Base-by-base conservation (phyloP, 2,329 filamentous ascomycete species). In the Botrytis deweyae region DNA sequence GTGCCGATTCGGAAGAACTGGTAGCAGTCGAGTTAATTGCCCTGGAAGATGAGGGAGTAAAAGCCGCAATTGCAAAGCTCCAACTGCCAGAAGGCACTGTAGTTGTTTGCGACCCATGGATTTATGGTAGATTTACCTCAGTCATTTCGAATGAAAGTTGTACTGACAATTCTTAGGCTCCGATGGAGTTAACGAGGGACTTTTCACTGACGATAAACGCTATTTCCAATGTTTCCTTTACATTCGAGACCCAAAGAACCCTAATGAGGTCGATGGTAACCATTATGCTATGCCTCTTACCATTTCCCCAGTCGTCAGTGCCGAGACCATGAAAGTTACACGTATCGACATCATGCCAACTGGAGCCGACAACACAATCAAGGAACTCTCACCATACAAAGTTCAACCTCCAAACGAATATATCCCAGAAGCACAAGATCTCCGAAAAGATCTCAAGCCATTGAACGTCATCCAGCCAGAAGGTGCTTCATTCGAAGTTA, bases 301-400 rank as follows among this genome's bases (percentile, higher is more conserved):
- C n/a, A 89, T 81, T 64, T 91, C 89, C 2, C 90, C 91, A 0
- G 90, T 93, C 33, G 84, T 94, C 61, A 89, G 90, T 79, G 87
- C 87, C 0, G 85, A 86, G 59, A 89, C 86, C 2, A 87, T 88
- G 83, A 88, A 90, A 78, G 86, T 94, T 55, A 86, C 92, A 64
- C 88, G 91, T 18, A 91, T 94, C 76, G 91, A 94, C 78, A 85
- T 88, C 73, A 81, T 93, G 6, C 91, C 92, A 1, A 92, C 90
- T 4, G 91, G 92, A 3, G 85, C 84, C 8, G 91, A 92, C 80
- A 85, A 88, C 72, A 88, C 86, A 9, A 84, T 86, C 74, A 87
- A 87, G 74, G 85, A 87, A 4, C 84, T 88, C 0, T 83, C 85
- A 68, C 87, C 89, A 7, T 90, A 88, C 83, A 86, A 88, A 80